phyloP scores from a whole-genome alignment of 495 filamentous ascomycete genomes.

The Penicillium malachiteum region DNA sequence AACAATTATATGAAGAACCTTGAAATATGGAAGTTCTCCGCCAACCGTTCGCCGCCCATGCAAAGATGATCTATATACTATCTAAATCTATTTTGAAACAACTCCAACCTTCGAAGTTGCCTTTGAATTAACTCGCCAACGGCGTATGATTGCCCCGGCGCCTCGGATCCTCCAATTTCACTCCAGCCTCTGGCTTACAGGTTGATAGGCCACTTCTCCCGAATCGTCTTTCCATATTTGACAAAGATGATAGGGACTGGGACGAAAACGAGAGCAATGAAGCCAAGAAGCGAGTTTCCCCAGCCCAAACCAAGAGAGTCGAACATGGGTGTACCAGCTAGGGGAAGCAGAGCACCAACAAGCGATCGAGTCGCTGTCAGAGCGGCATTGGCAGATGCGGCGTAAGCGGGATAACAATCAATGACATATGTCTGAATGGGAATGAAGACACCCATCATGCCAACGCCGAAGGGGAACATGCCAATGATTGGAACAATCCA shows the following conservation, averaged over 20 bases:
- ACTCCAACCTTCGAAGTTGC: no score
- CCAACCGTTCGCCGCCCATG: no score
- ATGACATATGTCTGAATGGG: conserved; percentile 38
- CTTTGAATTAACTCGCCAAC: no score
- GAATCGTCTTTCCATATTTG: conserved; percentile 30
- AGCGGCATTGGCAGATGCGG: conserved; percentile 60
- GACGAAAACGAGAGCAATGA: conserved; percentile 57
- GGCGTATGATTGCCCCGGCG: no score
- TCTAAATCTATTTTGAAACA: no score
- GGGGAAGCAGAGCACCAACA: conserved; percentile 60
- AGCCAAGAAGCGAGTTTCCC: conserved; percentile 66
- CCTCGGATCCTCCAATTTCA: not conserved
- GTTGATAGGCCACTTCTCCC: conserved; percentile 27
- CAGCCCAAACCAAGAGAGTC: conserved; percentile 58
- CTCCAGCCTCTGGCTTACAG: not conserved
- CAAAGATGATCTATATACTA: no score
- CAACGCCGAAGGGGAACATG: conserved; percentile 24
- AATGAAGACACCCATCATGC: conserved; percentile 29
- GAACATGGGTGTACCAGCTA: conserved; percentile 65
- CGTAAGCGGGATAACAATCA: conserved; percentile 36
- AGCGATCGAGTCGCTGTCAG: conserved; percentile 56
- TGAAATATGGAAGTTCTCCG: no score
- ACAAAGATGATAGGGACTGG: conserved; percentile 33
- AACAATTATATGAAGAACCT: no score
- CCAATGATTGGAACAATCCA: conserved; percentile 38